phyloP scores from a whole-genome alignment of 2,329 filamentous ascomycete species.

The Akanthomyces muscarius region DNA sequence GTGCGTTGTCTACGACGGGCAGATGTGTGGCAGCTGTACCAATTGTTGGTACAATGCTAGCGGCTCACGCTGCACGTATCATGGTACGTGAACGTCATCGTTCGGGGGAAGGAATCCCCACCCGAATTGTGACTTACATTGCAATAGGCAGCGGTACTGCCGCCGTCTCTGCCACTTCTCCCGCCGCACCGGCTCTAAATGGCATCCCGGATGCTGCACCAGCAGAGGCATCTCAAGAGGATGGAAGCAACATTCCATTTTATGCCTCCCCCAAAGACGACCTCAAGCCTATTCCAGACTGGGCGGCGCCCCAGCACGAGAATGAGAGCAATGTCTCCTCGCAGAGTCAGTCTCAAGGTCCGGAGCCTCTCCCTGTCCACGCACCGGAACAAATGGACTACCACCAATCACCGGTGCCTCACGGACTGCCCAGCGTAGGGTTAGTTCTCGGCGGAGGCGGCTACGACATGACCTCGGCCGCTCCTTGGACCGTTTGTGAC shows the following conservation, averaged over 20 bases:
- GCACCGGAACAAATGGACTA: not conserved
- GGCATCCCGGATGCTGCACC: not conserved
- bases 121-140: not conserved
- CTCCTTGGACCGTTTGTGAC: slow-evolving; percentile 30
- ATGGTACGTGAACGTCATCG: slow-evolving; percentile 37
- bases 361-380: not conserved
- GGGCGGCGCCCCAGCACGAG: not conserved
- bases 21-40: slow-evolving; percentile 59
- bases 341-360: not conserved
- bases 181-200: not conserved
- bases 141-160: slow-evolving; percentile 1
- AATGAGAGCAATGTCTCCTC: not conserved
- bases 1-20: slow-evolving; percentile 56
- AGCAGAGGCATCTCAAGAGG: not conserved
- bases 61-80: slow-evolving; percentile 56
- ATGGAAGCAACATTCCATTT: not conserved
- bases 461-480: slow-evolving; percentile 21
- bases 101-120: not conserved
- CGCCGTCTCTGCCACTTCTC: not conserved
- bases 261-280: not conserved
- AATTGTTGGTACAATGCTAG: slow-evolving; percentile 64
- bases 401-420: slow-evolving; percentile 23
- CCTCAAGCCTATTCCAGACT: not conserved
- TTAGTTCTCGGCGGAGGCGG: slow-evolving; percentile 18
- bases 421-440: slow-evolving; percentile 7